These are phyloP conservation scores for Saccharum officinarum DNA, from an alignment of 176 grass and related monocot genomes.

Conservation along the genomic window DNA sequence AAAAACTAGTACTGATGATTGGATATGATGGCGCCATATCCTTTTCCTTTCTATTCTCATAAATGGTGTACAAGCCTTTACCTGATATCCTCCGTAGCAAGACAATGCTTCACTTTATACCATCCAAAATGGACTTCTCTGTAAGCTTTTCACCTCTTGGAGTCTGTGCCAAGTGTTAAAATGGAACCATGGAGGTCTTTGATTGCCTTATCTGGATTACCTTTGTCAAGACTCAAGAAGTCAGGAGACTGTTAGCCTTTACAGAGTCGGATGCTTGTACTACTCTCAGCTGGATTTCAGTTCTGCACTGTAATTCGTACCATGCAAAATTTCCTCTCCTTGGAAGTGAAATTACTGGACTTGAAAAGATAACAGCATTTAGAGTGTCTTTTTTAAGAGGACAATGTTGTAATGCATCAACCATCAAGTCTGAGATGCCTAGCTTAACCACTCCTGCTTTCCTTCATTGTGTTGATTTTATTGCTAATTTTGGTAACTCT, in stretches of 20 bases:
- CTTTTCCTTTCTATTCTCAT: background rate
- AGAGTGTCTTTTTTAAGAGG: background rate
- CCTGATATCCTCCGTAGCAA: background rate
- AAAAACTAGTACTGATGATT: slow-evolving; percentile 12
- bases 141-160: background rate
- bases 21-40: background rate
- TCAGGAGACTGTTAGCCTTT: background rate
- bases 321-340: background rate
- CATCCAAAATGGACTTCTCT: background rate
- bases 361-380: background rate
- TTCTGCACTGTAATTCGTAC: slow-evolving; percentile 11
- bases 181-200: background rate
- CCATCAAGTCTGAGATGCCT: background rate
- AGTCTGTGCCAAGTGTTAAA: background rate
- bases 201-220: background rate
- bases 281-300: background rate
- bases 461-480: background rate
- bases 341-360: background rate
- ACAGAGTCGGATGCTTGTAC: background rate
- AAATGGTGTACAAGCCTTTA: background rate
- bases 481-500: slow-evolving; percentile 6
- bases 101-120: background rate
- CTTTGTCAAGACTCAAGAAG: slow-evolving; percentile 6
- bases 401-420: background rate
- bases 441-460: background rate